phyloP scores from a whole-genome alignment of 164 flowering plant genomes.

The Dillenia turbinata region DNA sequence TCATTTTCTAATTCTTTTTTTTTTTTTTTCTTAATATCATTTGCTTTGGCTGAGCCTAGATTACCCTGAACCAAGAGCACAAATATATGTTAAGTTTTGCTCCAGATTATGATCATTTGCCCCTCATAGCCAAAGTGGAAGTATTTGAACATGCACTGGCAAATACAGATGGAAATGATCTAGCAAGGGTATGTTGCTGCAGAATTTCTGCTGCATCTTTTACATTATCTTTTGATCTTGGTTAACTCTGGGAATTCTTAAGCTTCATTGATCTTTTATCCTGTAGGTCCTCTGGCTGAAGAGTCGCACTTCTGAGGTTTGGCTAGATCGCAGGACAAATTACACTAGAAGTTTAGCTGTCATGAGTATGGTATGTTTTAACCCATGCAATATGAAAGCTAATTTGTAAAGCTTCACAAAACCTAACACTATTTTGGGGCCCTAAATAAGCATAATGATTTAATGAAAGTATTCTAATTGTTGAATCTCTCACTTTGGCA shows the following conservation, averaged over 20 bases:
- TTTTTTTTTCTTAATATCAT: slow-evolving; percentile 1
- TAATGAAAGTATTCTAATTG: too few relatives aligned
- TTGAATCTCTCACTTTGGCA: too few relatives aligned
- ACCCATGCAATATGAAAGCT: not conserved
- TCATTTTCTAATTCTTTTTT: not conserved
- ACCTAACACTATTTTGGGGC: too few relatives aligned
- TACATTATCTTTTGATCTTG: not conserved
- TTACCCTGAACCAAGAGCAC: slow-evolving; percentile 88
- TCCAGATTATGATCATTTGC: slow-evolving; percentile 93
- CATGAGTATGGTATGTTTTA: slow-evolving; percentile 89
- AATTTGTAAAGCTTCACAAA: too few relatives aligned
- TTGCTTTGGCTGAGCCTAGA: slow-evolving; percentile 39
- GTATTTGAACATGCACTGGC: slow-evolving; percentile 89
- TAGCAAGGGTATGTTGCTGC: slow-evolving; percentile 58
- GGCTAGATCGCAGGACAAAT: slow-evolving; percentile 95
- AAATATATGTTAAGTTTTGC: slow-evolving; percentile 89
- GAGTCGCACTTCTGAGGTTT: slow-evolving; percentile 95
- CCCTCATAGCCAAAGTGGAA: slow-evolving; percentile 95
- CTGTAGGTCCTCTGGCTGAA: slow-evolving; percentile 92
- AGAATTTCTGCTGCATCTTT: not conserved
- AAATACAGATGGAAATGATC: slow-evolving; percentile 94
- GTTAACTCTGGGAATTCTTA: slow-evolving; percentile 1
- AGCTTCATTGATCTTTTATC: not conserved
- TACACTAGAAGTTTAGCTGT: slow-evolving; percentile 98
- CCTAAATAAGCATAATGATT: too few relatives aligned